Evolutionary conservation across 1,139 yeast genomes (phyloP), one percentile per base, ranked within the genome.

Genomic region (Trichomonascaceae sp.): DNA sequence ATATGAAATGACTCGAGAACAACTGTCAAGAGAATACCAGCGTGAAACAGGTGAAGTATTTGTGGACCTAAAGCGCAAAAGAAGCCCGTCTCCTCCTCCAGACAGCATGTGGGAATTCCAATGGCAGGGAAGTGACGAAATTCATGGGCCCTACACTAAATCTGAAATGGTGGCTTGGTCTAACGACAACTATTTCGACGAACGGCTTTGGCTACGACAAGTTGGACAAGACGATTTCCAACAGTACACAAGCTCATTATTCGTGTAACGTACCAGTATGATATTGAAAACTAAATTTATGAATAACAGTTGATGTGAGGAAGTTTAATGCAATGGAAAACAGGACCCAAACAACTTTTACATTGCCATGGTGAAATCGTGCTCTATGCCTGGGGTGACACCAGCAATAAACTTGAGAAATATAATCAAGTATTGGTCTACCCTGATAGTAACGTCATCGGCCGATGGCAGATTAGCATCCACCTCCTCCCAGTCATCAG

Each of bases 301-400:
- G 44, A 24, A 24, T 12, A 13, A 44, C 49, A 50, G 17, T 50
- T 19, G 22, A n/a, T 19, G 19, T 19, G 38, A 22, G n/a, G 39
- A 32, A 50, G 22, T 30, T 44, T 19, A n/a, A 44, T 15, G 24
- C 15, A 20, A 49, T 3, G 3, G n/a, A 24, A 17, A 20, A 27
- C 19, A 30, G 27, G 32, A 27, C 12, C 32, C 10, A 27, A 3
- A 27, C 32, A 27, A 24, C 20, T 20, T 6, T 17, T 43, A 52
- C 22, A 51, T 20, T 68, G 89, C 91, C 96, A 91, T 93, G 43
- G 98, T 91, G 68, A 90, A 90, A 66, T 93, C 99, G 70, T 91
- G 95, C 70, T 91, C 96, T 55, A 93, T 90, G 12, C 97, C 96
- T 0, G 99, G 99, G 1, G 96, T 91, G 13, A 95, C 98, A 72